Evolutionary conservation across 225 moss, liverwort and hornwort genomes (phyloP), one percentile per base, ranked within the genome.

Genomic region (Polytrichum commune): DNA sequence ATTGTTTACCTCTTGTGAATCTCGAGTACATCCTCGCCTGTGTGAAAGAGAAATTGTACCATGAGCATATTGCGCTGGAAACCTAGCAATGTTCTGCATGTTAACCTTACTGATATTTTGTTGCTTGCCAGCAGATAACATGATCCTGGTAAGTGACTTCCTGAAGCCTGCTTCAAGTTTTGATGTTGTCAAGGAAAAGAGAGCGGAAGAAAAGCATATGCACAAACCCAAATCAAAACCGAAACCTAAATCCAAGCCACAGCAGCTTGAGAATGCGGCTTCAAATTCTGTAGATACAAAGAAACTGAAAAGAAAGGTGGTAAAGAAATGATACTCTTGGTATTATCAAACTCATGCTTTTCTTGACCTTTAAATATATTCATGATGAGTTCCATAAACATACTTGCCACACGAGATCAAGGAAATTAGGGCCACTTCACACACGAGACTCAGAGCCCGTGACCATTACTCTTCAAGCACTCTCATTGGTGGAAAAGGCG

Each of bases 71-170:
- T 46, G 46, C 16, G 1, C 46, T 46, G 46, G 38, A 46, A 46
- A 13, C 46, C 46, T 13, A 46, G 46, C 46, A 46, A 46, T 46
- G 13, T 16, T 46, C 16, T 16, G 46, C 13, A 46, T 46, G 13
- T 4, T 46, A 46, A 46, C 46, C 4, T 0, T 46, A 16, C 3
- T 23, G 2, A 60, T 60, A 60, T 60, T 24, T 60, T 33, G 32
- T 27, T 70, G 62, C 20, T 7, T 79, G 74, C 70, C 73, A 53
- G 66, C 88, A 86, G 86, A 89, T 72, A 86, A 86, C 20, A 86
- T 81, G 72, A 86, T 86, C 75, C 79, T 86, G 76, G 86, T 89
- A 71, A 81, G 83, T 77, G 89, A 89, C 62, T 86, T 89, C 66
- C 83, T 89, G 25, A 89, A 76, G 81, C 73, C 86, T 13, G 81